Evolutionary conservation across 176 grass and related monocot species (phyloP).

Genomic region (Oryza brachyantha): DNA sequence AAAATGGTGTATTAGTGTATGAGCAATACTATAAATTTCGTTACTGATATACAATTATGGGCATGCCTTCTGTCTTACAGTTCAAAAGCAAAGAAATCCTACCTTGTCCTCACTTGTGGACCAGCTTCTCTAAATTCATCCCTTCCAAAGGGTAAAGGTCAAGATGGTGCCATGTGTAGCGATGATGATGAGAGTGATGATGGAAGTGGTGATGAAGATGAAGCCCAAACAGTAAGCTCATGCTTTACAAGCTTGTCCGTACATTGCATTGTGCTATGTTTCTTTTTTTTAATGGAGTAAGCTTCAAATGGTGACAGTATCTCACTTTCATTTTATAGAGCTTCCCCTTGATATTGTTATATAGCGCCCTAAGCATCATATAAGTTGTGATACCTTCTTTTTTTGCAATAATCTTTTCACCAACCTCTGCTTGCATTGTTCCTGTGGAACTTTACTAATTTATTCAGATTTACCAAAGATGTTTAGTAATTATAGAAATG

Average conservation of each 20-base stretch:
- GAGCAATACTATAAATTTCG: not conserved
- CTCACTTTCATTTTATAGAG: not conserved
- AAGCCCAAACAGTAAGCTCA: slow-evolving; percentile 59
- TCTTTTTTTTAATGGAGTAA: not conserved
- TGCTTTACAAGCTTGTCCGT: not conserved
- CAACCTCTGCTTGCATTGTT: not conserved
- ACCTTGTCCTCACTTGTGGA: slow-evolving; percentile 96
- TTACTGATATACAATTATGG: not conserved
- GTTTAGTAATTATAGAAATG: not conserved
- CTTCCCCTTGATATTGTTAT: not conserved
- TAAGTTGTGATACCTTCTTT: not conserved
- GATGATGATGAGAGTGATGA: slow-evolving; percentile 50
- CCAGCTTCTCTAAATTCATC: slow-evolving; percentile 58
- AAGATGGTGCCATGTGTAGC: slow-evolving; percentile 74
- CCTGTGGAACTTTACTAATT: not conserved
- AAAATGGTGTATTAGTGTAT: not conserved
- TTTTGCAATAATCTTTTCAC: not conserved
- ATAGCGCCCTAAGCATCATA: not conserved
- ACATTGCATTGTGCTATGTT: not conserved
- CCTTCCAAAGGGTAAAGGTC: slow-evolving; percentile 83
- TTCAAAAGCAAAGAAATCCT: slow-evolving; percentile 94
- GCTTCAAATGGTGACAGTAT: too few relatives aligned
- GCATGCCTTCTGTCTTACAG: slow-evolving; percentile 39
- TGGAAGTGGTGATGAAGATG: slow-evolving; percentile 48
- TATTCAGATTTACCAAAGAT: not conserved